Evolutionary conservation across 345 rosid species (phyloP).

Genomic region (Populus ilicifolia): DNA sequence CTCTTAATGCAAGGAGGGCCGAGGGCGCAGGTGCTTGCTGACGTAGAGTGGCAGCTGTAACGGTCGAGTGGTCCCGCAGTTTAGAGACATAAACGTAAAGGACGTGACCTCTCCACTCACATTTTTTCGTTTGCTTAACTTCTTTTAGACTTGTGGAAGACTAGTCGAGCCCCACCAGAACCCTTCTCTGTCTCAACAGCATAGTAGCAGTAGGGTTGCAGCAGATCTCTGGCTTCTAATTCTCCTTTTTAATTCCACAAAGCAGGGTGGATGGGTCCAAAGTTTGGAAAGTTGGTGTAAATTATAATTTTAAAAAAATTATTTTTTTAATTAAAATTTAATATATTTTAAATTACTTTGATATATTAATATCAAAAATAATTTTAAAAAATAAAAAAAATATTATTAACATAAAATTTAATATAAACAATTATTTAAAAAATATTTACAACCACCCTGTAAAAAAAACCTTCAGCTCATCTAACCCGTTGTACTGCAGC

Average conservation of each 20-base stretch:
- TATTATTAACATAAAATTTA: too few relatives aligned
- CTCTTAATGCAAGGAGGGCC: neutral
- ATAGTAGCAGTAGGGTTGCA: neutral
- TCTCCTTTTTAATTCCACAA: neutral
- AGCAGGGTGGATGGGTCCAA: too few relatives aligned
- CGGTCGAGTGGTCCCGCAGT: conserved; percentile 24
- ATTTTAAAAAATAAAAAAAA: too few relatives aligned
- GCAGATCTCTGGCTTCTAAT: neutral
- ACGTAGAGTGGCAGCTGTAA: conserved; percentile 4
- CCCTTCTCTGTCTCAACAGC: neutral
- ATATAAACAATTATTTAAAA: too few relatives aligned
- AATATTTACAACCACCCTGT: too few relatives aligned
- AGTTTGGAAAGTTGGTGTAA: too few relatives aligned
- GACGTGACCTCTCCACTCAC: neutral
- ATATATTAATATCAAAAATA: too few relatives aligned
- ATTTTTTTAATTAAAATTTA: too few relatives aligned
- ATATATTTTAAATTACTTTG: too few relatives aligned
- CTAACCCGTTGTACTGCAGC: too few relatives aligned
- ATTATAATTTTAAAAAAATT: too few relatives aligned
- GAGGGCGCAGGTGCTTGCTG: conserved; percentile 3
- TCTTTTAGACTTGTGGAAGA: neutral
- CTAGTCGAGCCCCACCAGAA: neutral
- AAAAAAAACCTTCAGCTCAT: too few relatives aligned
- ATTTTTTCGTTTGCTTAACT: neutral
- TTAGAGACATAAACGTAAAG: neutral